Percentiles rank a stretch among this genome's conserved stretches.
Conservation (phyloP, 129 eudicot species). For the Ambrosia artemisiifolia region DNA sequence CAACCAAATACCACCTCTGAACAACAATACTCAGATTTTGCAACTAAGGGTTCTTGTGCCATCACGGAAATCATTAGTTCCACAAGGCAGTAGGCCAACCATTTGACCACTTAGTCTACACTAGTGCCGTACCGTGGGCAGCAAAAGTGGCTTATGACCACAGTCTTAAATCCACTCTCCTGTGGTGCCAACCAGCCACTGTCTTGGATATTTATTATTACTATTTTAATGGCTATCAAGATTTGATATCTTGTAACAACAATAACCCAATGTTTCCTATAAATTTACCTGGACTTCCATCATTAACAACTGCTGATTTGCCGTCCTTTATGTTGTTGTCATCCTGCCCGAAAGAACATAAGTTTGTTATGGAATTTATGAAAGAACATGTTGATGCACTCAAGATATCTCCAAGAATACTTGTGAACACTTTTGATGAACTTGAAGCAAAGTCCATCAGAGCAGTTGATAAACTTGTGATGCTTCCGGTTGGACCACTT, state of each 20-base stretch:
- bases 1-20: slow-evolving; percentile 18
- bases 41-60: neutral
- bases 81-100: slow-evolving; percentile 6
- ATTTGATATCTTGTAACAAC: neutral
- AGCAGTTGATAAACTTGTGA: slow-evolving; percentile 9
- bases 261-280: slow-evolving; percentile 10
- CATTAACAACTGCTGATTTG: slow-evolving; percentile 13
- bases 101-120: slow-evolving; percentile 39
- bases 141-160: slow-evolving; percentile 37
- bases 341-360: slow-evolving; percentile 7
- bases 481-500: slow-evolving; percentile 26
- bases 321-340: slow-evolving; percentile 35
- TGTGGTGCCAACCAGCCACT: slow-evolving; percentile 59
- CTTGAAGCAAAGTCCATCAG: slow-evolving; percentile 5
- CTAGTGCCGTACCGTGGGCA: slow-evolving; percentile 40
- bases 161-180: slow-evolving; percentile 28
- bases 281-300: slow-evolving; percentile 36
- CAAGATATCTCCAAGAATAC: slow-evolving; percentile 15
- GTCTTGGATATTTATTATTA: slow-evolving; percentile 40
- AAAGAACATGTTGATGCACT: slow-evolving; percentile 21
- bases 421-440: slow-evolving; percentile 20
- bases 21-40: slow-evolving; percentile 19
- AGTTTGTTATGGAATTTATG: neutral
- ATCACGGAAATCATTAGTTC: slow-evolving; percentile 14
- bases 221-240: slow-evolving; percentile 30